Conservation (phyloP, 805 yeast genomes). For the Ogataea ganodermae region DNA sequence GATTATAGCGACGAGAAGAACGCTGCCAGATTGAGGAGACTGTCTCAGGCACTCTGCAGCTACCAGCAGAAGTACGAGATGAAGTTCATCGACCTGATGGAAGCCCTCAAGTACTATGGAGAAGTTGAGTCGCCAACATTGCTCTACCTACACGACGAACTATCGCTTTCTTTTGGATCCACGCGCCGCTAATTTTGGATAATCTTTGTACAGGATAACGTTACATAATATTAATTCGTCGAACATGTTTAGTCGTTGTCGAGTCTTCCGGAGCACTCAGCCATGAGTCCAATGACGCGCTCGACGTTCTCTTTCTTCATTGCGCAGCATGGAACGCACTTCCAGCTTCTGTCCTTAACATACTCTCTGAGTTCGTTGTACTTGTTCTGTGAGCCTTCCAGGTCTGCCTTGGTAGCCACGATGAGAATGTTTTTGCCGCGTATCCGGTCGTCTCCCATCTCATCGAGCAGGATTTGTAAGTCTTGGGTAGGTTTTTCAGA, state of each 20-base stretch:
- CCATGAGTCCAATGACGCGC: slow-evolving; percentile 69
- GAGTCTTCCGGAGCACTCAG: slow-evolving; percentile 47
- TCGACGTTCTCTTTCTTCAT: slow-evolving; percentile 70
- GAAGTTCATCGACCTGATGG: slow-evolving; percentile 46
- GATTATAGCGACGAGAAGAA: slow-evolving; percentile 43
- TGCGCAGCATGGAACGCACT: slow-evolving; percentile 84
- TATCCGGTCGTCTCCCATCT: slow-evolving; percentile 68
- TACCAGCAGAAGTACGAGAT: slow-evolving; percentile 48
- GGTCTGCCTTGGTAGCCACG: slow-evolving; percentile 94
- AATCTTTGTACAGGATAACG: slow-evolving; percentile 2
- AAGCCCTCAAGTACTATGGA: slow-evolving; percentile 48
- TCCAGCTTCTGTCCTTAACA: slow-evolving; percentile 56
- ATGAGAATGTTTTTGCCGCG: slow-evolving; percentile 64
- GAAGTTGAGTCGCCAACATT: slow-evolving; percentile 51
- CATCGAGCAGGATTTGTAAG: slow-evolving; percentile 60
- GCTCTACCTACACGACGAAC: slow-evolving; percentile 43
- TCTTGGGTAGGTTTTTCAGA: slow-evolving; percentile 66
- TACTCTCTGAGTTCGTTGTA: slow-evolving; percentile 47
- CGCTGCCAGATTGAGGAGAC: slow-evolving; percentile 40
- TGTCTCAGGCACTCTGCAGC: slow-evolving; percentile 43
- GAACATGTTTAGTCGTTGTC: background rate
- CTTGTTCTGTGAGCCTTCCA: slow-evolving; percentile 52
- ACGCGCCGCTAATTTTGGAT: background rate
- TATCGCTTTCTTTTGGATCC: slow-evolving; percentile 34
- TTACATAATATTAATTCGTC: background rate